Evolutionary conservation across 371 early-diverging fungal species (phyloP), one percentile per base, ranked within the genome.

Genomic region (Apophysomyces elegans): DNA sequence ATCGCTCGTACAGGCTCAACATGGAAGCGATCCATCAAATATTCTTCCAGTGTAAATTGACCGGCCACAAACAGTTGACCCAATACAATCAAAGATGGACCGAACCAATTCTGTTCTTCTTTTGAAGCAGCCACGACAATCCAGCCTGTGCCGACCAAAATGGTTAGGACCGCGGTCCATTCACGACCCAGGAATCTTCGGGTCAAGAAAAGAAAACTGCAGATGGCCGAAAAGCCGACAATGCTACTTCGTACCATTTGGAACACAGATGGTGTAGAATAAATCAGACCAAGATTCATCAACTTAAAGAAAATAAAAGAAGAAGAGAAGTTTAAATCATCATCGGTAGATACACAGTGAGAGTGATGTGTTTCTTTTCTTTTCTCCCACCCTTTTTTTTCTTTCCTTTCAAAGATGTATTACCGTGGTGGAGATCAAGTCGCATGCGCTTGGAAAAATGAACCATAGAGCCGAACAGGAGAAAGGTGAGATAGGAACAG

Each of bases 171-270:
- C 0, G 78, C 68, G 21, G 64, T 50, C 78, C 78, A 78, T 64
- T 81, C 78, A 35, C 65, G 71, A 14, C 64, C 62, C 32, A 81
- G 60, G 41, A 81, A 78, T 36, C 76, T 72, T 50, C 81, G 74
- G 16, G 81, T 71, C 4, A 81, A 59, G 60, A 81, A 81, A 8
- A 81, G 46, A 47, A 68, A 64, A 43, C 78, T 75, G 56, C 76
- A 74, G 14, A 81, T 70, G 59, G 81, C 81, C 36, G 81, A 81
- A 50, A 81, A 76, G 0, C 78, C 78, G n/a, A 78, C 73, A 65
- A 81, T 81, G 58, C 78, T 78, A 41, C 76, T 71, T 38, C 75
- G 74, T 63, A 81, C 67, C 78, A 81, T 81, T 69, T 78, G 81
- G 44, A 76, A 81, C 9, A 78, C 62, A 43, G 81, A 81, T 4